Evolutionary conservation across 805 yeast species (phyloP), one percentile per base, ranked within the genome.

Genomic region (Ascoidea asiatica): DNA sequence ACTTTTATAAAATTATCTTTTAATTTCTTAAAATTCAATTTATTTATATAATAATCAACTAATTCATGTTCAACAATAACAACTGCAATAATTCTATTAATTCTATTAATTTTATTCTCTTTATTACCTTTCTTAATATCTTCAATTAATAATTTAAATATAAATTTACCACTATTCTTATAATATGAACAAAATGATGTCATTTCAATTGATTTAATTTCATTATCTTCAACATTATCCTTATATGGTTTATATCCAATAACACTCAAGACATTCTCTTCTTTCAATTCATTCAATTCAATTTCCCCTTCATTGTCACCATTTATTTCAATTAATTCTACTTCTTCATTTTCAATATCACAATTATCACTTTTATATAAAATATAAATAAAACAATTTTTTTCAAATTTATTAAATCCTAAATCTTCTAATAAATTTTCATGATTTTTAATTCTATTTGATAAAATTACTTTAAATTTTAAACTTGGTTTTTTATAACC

Each of bases 161-260:
- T 44, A 4, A 45, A 44, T 1, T 67, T 54, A 4, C 68, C 72
- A 11, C 62, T 43, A n/a, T 57, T 54, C 19, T 70, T 69, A 51
- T 65, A 60, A 46, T 70, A 74, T 0, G 82, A 73, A 0, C 79
- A 69, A 47, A 72, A 69, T 5, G 70, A 72, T 0, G 82, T 75
- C 8, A 77, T 44, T 50, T 73, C 79, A 39, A 59, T 56, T n/a
- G 54, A 54, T 13, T 38, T 42, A 2, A 49, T 52, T 41, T 21
- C 46, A 2, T 44, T 22, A 3, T 48, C 52, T 4, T 50, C 47
- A 7, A 40, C 44, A 37, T 44, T 37, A 1, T 44, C 40, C 6
- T 48, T 44, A 19, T 40, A 47, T 13, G 61, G 60, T 45, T 62
- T 67, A 21, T 61, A 45, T 2, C 64, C 70, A 2, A 59, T 50